A percentile compares a stretch with the other conserved stretches of the same genome.
phyloP scores from a whole-genome alignment of 228 moss, liverwort and hornwort species.

The Sphagnum fallax region DNA sequence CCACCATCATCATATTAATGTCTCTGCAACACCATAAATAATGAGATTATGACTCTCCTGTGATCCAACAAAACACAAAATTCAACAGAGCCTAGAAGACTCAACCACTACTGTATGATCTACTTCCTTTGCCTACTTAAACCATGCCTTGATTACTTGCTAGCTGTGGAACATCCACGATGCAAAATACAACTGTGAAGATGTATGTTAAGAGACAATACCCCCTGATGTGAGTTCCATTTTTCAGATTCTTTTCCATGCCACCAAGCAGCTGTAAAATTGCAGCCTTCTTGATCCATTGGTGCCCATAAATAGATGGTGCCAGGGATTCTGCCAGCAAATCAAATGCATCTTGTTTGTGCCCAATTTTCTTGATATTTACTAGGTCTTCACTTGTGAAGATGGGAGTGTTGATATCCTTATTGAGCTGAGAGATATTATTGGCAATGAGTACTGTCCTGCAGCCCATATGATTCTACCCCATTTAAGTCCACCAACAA shows the following conservation, averaged over 20 bases:
- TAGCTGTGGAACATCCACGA: background rate
- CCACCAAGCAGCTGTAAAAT: slow-evolving; percentile 87
- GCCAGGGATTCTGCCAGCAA: slow-evolving; percentile 84
- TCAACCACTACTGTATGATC: background rate
- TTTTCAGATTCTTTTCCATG: slow-evolving; percentile 87
- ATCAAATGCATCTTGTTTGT: slow-evolving; percentile 68
- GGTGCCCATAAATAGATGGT: slow-evolving; percentile 88
- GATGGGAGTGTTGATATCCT: slow-evolving; percentile 79
- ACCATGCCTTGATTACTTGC: background rate
- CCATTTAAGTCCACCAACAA: background rate
- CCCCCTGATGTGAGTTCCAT: slow-evolving; percentile 95
- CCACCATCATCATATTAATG: slow-evolving; percentile 99
- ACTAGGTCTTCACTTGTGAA: slow-evolving; percentile 78
- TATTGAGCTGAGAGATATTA: slow-evolving; percentile 76
- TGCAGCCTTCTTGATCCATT: slow-evolving; percentile 95
- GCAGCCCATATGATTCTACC: slow-evolving; percentile 11
- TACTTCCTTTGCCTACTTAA: background rate
- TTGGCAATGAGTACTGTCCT: slow-evolving; percentile 86
- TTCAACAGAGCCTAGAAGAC: background rate
- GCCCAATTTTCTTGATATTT: slow-evolving; percentile 73
- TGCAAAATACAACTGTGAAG: background rate
- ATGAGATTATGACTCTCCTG: too few relatives aligned
- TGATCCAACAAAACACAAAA: background rate
- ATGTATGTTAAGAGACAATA: slow-evolving; percentile 8
- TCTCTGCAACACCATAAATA: slow-evolving; percentile 36